Evolutionary conservation across 495 filamentous ascomycete genomes (phyloP).

Genomic region (Trichocladium antarcticum): DNA sequence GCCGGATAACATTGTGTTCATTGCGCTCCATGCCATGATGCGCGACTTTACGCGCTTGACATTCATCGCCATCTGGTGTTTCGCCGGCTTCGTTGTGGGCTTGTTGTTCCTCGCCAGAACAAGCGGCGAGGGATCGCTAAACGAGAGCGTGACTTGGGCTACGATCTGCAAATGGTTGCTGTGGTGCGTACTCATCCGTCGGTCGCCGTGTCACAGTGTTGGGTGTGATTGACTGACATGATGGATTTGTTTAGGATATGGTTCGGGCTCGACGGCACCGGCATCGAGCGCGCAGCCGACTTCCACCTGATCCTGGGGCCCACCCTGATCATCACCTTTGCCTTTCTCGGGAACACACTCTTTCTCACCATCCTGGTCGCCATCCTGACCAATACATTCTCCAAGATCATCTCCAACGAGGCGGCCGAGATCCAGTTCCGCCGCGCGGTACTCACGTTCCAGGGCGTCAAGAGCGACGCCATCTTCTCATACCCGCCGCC

Average conservation of each 20-base stretch:
- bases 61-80: conserved; percentile 52
- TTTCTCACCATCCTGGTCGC: conserved; percentile 58
- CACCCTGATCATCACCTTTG: conserved; percentile 49
- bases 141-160: conserved; percentile 26
- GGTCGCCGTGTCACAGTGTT: neutral
- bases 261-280: conserved; percentile 58
- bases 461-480: conserved; percentile 54
- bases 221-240: neutral
- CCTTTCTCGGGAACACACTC: conserved; percentile 56
- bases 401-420: conserved; percentile 49
- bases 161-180: conserved; percentile 58
- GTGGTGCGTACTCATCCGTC: conserved; percentile 22
- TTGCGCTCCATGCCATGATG: conserved; percentile 57
- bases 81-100: conserved; percentile 52
- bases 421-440: conserved; percentile 53
- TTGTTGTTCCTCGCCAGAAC: conserved; percentile 45
- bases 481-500: conserved; percentile 54
- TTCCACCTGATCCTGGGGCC: conserved; percentile 51
- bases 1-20: conserved; percentile 58
- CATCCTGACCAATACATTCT: conserved; percentile 54
- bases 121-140: conserved; percentile 19
- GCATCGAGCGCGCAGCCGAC: conserved; percentile 45
- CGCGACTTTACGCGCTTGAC: conserved; percentile 51
- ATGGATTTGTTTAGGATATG: conserved; percentile 37
- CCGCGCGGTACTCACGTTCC: conserved; percentile 51